Evolutionary conservation across 2,329 filamentous ascomycete species (phyloP), one percentile per base, ranked within the genome.

Genomic region (Orbilia brochopaga): DNA sequence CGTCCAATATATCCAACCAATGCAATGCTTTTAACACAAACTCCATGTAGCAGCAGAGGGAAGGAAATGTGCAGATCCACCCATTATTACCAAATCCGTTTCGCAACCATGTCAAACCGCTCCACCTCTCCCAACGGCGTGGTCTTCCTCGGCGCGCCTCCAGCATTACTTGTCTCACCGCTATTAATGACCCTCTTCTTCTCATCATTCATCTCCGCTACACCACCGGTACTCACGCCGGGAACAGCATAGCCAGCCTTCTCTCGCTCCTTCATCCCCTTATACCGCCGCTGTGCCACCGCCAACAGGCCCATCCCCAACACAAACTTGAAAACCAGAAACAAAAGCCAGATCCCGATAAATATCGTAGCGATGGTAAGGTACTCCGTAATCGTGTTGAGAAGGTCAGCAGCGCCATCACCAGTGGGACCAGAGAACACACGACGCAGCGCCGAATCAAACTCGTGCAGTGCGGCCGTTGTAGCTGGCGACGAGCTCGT

Each of bases 61-160:
- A 42, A 32, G 8, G 27, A 32, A 8, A 3, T 4, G 8, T 32
- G 8, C 27, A 3, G 8, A 8, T 32, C 27, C 27, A 32, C 27
- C 27, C 37, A 57, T 15, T 30, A 46, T 79, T 76, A 97, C 94
- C 94, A 99, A 76, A 99, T 99, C 78, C 94, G 85, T 84, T 97
- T 97, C 0, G 91, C 91, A 76, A 92, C 88, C 94, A 97, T 97
- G 78, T 92, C 91, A 81, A 97, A 99, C 76, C 94, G 84, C 54
- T 65, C 67, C 17, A 75, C 74, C 23, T 83, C 83, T 75, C 85
- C 87, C 74, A 86, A 85, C 11, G 61, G 61, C 73, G 85, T 85
- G 5, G 84, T 85, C 76, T 85, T 82, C 77, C 86, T 85, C 72
- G 88, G 57, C 84, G 78, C 69, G 88, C 86, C 73, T 21, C 54